phyloP scores from a whole-genome alignment of 352 stramenopile genomes.

The Halophytophthora polymorphica region DNA sequence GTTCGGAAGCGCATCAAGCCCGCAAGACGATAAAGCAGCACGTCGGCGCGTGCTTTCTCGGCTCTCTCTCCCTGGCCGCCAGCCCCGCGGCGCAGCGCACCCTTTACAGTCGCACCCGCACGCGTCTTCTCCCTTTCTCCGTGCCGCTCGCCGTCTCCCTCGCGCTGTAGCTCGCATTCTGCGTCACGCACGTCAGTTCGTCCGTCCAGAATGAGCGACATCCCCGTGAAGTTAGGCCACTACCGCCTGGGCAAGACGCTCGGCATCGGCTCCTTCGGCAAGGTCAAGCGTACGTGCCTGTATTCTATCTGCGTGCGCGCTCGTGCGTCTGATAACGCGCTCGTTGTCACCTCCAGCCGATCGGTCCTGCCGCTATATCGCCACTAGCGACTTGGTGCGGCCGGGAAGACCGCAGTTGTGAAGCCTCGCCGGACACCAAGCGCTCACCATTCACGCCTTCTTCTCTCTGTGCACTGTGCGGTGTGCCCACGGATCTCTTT shows the following conservation, averaged over 20 bases:
- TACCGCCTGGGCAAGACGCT: constrained; percentile 99
- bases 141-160: too few relatives aligned
- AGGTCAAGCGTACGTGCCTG: constrained; percentile 93
- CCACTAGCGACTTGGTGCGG: too few relatives aligned
- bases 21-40: too few relatives aligned
- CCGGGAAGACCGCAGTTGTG: too few relatives aligned
- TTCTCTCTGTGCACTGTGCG: constrained; percentile 6
- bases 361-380: too few relatives aligned
- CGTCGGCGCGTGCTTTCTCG: too few relatives aligned
- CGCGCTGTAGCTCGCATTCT: too few relatives aligned
- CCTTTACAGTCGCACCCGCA: neutral
- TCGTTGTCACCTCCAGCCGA: neutral
- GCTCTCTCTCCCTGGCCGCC: neutral
- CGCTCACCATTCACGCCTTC: neutral
- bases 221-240: constrained; percentile 94
- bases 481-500: neutral
- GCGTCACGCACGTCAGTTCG: too few relatives aligned
- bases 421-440: too few relatives aligned
- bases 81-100: neutral
- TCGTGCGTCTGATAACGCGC: constrained; percentile 5
- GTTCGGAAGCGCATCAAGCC: too few relatives aligned
- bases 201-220: constrained; percentile 56
- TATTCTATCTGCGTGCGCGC: neutral
- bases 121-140: neutral
- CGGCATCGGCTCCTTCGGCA: constrained; percentile 99